Conservation (phyloP, 768 basidiomycete species). For the Rhodotorula babjevae region DNA sequence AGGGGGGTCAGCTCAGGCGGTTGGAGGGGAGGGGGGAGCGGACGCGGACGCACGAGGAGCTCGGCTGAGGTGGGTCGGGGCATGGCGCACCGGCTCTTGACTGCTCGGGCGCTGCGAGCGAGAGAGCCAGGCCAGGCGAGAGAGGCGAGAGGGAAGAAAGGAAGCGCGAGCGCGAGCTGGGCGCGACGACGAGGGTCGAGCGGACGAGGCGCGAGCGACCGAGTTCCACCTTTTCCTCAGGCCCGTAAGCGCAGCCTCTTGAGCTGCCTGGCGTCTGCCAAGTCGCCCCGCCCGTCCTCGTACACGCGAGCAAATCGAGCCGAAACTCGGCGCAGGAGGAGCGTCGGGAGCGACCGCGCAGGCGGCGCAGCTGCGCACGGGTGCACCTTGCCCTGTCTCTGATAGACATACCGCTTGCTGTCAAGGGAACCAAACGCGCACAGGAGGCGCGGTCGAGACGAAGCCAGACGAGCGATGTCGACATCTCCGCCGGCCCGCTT, state of each 20-base stretch:
- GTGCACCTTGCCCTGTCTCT: no score
- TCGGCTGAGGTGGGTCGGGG: not conserved
- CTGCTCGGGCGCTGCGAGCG: not conserved
- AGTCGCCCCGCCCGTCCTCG: no score
- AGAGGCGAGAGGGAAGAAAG: not conserved
- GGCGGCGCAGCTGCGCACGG: no score
- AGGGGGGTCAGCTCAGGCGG: not conserved
- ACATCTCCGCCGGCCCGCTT: no score
- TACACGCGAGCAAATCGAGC: no score
- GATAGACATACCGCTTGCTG: no score
- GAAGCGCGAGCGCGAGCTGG: not conserved
- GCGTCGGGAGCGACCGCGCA: no score
- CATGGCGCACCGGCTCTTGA: not conserved
- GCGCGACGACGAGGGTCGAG: not conserved
- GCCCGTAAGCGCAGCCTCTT: no score
- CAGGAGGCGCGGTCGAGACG: not conserved
- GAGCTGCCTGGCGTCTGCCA: no score
- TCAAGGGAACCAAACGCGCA: not conserved
- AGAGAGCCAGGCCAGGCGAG: not conserved
- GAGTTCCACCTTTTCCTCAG: no score
- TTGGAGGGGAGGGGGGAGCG: not conserved
- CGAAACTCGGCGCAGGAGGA: no score
- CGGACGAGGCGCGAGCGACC: not conserved
- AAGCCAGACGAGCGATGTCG: no score
- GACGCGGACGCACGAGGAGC: slow-evolving; percentile 3